Evolutionary conservation across 2,329 filamentous ascomycete species (phyloP), one percentile per base, ranked within the genome.

Genomic region (Neonectria hederae): DNA sequence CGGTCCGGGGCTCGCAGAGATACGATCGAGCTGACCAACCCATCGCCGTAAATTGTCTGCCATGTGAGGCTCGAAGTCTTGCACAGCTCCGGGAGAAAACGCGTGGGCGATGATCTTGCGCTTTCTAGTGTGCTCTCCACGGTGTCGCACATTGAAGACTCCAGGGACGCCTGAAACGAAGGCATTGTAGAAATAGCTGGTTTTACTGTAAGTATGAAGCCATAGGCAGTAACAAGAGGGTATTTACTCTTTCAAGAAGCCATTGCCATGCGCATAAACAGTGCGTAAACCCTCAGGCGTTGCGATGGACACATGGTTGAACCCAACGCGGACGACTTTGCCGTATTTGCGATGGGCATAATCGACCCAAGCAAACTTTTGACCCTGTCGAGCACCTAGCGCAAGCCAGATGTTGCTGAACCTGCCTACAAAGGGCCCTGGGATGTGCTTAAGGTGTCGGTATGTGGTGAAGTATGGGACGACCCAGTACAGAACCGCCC

Each of bases 301-400:
- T 19, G 65, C 65, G 38, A 67, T 65, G 8, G 54, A 59, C 9
- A 67, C 58, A 48, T 67, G 65, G 54, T 67, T 67, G 38, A 59
- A 59, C 1, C 55, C 62, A 21, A 67, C 52, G 17, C 65, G 46
- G 9, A 65, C 59, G 32, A 67, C 54, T 5, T 55, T 59, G 49
- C 65, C 65, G 6, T 59, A 58, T 19, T 55, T 54, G 13, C 52
- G 54, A 40, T 67, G 65, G 14, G 59, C 58, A 6, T 24, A 35
- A 48, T 67, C 58, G 22, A 67, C 59, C 54, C 52, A 62, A 13
- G 54, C 54, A 26, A 46, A 67, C 21, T 59, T 59, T 22, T 65
- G 59, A 14, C 58, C 58, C n/a, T 46, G 52, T 1, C 62, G 58
- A 19, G 54, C 55, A 1, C 45, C 62, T 1, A 59, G 28, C 6